Evolutionary conservation across 805 yeast genomes (phyloP), one percentile per base, ranked within the genome.

Genomic region (Debaryomyces castellii): DNA sequence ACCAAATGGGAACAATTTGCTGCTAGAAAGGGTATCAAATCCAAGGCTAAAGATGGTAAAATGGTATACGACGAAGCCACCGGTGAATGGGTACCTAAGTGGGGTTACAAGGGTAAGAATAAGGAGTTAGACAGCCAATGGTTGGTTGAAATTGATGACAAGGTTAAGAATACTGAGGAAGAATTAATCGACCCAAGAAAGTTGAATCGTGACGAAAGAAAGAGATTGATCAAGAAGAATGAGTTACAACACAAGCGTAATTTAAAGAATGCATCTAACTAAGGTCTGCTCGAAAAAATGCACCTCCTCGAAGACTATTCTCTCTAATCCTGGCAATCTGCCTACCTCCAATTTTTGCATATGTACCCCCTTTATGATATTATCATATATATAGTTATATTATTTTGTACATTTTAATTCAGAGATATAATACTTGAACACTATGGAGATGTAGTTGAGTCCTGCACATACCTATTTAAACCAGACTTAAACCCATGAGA

Each of bases 1-100:
- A 91, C 99, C 53, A 90, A 85, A 72, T 94, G 99, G 99, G 97
- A 94, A 72, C 79, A 80, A 62, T 94, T 94, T 74, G 99, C 99
- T 52, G 87, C 87, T 48, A 88, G 82, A 78, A 94, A 94, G 73
- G 98, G 98, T 60, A 94, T 94, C 64, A 76, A 86, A 69, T 80
- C 95, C 70, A 91, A 88, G 76, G 88, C 87, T 49, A 90, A 85
- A 65, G 84, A 87, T 23, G 97, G 96, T 39, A 94, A 89, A 71
- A 74, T 85, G 80, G 89, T 88, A 1, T 94, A 73, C 58, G 96
- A 94, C 66, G 98, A 94, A 66, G 94, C 80, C 25, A 71, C 80
- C 24, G 91, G 92, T 42, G 91, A 90, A 69, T 94, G 99, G 99
- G 96, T 86, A 50, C 92, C 96, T 58, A 92, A 90, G 69, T 94